A percentile compares a stretch with the other conserved stretches of the same genome.
Conservation (phyloP, 2,329 filamentous ascomycete genomes). For the Aspergillus puulaauensis region DNA sequence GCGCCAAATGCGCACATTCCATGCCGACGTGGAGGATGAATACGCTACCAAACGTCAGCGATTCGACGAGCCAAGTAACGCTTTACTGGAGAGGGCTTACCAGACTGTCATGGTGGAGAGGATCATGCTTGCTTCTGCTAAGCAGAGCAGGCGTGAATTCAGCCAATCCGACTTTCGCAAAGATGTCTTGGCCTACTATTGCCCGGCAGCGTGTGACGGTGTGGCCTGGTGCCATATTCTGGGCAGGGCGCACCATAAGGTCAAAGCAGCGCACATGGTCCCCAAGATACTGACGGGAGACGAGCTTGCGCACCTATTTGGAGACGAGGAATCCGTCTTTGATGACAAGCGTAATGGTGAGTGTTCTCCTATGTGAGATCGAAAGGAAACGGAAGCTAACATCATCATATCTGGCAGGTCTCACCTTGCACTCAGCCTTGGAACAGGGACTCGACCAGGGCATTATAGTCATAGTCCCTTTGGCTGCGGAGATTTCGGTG, state of each 20-base stretch:
- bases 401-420: neutral
- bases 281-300: conserved; percentile 14
- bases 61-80: too few species aligned
- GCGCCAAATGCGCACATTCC: too few species aligned
- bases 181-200: neutral
- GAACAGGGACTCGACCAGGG: neutral
- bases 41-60: too few species aligned
- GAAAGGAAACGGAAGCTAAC: too few species aligned
- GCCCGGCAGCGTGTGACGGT: too few species aligned
- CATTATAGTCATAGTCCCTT: neutral
- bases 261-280: conserved; percentile 21
- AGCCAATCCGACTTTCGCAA: neutral
- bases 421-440: neutral
- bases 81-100: too few species aligned
- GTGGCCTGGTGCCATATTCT: neutral
- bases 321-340: conserved; percentile 11
- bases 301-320: conserved; percentile 20
- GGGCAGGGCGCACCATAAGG: neutral
- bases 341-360: conserved; percentile 18
- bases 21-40: too few species aligned
- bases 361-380: too few species aligned
- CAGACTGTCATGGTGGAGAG: neutral
- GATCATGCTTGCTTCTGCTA: neutral
- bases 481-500: neutral
- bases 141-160: neutral